Evolutionary conservation across 2,329 filamentous ascomycete species (phyloP).

Genomic region (Aspergillus japonicus): DNA sequence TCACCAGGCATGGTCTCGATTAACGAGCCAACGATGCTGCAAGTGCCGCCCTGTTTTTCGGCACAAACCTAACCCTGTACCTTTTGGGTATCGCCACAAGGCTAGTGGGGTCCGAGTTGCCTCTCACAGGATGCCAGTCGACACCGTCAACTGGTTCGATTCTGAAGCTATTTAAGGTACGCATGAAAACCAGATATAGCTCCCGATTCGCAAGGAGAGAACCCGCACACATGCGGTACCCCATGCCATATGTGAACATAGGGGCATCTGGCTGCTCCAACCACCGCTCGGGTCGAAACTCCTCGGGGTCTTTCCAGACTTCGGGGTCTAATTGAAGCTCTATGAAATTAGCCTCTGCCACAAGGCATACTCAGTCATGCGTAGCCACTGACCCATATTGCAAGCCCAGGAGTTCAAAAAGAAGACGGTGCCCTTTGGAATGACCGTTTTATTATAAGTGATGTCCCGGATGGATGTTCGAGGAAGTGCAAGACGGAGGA

Average conservation of each 20-base stretch:
- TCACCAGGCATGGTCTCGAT: conserved; percentile 2
- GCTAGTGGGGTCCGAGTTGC: conserved; percentile 61
- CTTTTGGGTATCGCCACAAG: conserved; percentile 60
- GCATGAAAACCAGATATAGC: conserved; percentile 63
- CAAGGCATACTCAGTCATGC: background rate
- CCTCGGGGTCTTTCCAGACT: conserved; percentile 59
- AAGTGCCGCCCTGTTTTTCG: conserved; percentile 51
- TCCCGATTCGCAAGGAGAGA: conserved; percentile 63
- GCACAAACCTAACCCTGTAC: conserved; percentile 60
- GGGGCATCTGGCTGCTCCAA: conserved; percentile 63
- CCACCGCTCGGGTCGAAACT: conserved; percentile 63
- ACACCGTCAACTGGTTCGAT: conserved; percentile 56
- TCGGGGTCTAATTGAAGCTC: conserved; percentile 43
- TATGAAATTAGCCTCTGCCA: background rate
- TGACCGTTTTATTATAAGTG: conserved; percentile 55
- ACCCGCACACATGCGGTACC: conserved; percentile 67
- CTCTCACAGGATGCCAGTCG: conserved; percentile 59
- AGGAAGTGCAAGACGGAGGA: conserved; percentile 62
- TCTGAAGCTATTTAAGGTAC: conserved; percentile 61
- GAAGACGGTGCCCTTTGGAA: conserved; percentile 63
- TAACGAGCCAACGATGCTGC: conserved; percentile 39
- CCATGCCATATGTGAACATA: conserved; percentile 64
- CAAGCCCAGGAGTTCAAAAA: conserved; percentile 69
- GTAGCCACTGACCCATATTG: conserved; percentile 58
- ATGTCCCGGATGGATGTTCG: conserved; percentile 62